Conservation (phyloP, 1,284 basidiomycete species). For the Naganishia albida region DNA sequence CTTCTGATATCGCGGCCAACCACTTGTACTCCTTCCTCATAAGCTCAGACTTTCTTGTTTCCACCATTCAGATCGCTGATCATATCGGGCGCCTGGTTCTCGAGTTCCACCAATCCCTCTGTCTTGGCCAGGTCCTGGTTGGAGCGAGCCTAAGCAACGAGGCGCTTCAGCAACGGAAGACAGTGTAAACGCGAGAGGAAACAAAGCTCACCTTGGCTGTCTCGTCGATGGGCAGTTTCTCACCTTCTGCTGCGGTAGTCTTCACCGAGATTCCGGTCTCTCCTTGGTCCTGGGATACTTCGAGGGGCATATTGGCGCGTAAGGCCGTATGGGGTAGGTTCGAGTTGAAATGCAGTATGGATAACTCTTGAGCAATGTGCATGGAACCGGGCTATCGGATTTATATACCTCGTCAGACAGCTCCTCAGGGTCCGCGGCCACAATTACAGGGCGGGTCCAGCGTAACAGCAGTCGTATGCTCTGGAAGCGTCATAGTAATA, state of each 20-base stretch:
- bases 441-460: too few species aligned
- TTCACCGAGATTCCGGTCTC: slow-evolving; percentile 7
- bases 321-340: background rate
- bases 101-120: background rate
- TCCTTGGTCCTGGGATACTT: slow-evolving; percentile 16
- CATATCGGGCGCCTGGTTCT: slow-evolving; percentile 15
- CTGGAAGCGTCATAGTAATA: too few species aligned
- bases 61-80: slow-evolving; percentile 23
- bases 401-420: too few species aligned
- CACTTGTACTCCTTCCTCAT: too few species aligned
- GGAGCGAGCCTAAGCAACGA: slow-evolving; percentile 9
- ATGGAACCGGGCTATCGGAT: too few species aligned
- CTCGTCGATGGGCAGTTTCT: slow-evolving; percentile 14
- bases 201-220: slow-evolving; percentile 5
- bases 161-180: background rate
- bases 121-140: slow-evolving; percentile 2
- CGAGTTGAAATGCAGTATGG: too few species aligned
- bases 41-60: slow-evolving; percentile 19
- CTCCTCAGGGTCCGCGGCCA: too few species aligned
- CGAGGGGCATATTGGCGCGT: slow-evolving; percentile 3
- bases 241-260: slow-evolving; percentile 15
- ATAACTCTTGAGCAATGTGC: too few species aligned
- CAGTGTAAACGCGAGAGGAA: background rate
- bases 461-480: too few species aligned
- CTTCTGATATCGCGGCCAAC: too few species aligned